phyloP scores from a whole-genome alignment of 306 rosid species.

The Erythrophleum fordii region DNA sequence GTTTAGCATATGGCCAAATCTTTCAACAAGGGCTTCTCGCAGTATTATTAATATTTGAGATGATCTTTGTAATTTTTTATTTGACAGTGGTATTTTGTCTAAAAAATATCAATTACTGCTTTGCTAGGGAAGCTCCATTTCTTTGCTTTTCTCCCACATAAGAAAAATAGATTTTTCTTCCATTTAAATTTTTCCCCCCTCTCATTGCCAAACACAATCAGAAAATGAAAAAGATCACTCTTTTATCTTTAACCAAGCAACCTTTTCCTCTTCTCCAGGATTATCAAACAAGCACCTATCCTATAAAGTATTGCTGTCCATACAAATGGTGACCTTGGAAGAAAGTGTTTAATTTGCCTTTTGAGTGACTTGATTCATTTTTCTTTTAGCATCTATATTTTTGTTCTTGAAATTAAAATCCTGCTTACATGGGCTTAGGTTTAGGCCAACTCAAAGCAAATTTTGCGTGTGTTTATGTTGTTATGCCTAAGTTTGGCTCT shows the following conservation, averaged over 20 bases:
- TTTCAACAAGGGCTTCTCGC: background rate
- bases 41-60: background rate
- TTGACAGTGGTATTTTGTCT: background rate
- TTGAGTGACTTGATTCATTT: background rate
- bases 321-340: background rate
- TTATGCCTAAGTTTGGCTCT: too few species aligned
- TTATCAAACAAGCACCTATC: background rate
- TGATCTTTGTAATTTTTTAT: too few species aligned
- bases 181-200: too few species aligned
- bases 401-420: too few species aligned
- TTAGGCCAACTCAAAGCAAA: too few species aligned
- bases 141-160: background rate
- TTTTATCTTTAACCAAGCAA: background rate
- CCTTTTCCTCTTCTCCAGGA: background rate
- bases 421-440: too few species aligned
- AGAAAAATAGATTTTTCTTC: background rate
- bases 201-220: background rate
- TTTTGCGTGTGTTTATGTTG: too few species aligned
- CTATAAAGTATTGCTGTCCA: background rate
- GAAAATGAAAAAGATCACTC: background rate
- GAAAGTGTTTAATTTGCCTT: background rate
- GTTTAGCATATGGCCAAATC: background rate
- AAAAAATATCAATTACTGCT: background rate
- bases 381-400: too few species aligned
- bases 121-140: background rate